Conservation (phyloP, 768 basidiomycete genomes). For the Termitomyces sp. region DNA sequence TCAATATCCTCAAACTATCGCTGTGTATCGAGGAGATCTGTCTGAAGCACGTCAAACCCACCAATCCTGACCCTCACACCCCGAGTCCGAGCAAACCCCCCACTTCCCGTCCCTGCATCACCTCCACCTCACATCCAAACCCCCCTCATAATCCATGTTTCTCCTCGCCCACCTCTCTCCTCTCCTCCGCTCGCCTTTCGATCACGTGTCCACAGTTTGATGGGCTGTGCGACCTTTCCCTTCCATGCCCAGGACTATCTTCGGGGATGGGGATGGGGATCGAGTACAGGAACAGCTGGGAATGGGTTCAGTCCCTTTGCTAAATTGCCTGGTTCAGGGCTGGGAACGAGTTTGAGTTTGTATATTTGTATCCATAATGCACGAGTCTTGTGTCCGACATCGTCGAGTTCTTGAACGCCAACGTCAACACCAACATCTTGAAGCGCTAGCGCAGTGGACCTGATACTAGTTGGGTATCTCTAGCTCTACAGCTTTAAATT, state of each 20-base stretch:
- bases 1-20: constrained; percentile 28
- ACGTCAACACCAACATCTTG: too few species aligned
- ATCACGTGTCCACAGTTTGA: not conserved
- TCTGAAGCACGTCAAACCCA: constrained; percentile 25
- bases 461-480: too few species aligned
- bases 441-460: too few species aligned
- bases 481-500: too few species aligned
- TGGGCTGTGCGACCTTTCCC: not conserved
- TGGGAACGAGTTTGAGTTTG: not conserved
- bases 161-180: not conserved
- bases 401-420: not conserved
- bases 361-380: not conserved
- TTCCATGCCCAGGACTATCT: not conserved
- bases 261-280: not conserved
- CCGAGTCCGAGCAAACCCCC: not conserved
- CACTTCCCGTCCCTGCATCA: not conserved
- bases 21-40: constrained; percentile 29
- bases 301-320: constrained; percentile 42
- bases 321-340: too few species aligned
- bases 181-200: not conserved
- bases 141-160: not conserved
- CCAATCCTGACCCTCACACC: constrained; percentile 2
- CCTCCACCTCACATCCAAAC: not conserved
- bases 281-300: constrained; percentile 16
- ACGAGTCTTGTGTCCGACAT: not conserved